phyloP scores from a whole-genome alignment of 2,329 filamentous ascomycete genomes.

The Fusarium penzigii region DNA sequence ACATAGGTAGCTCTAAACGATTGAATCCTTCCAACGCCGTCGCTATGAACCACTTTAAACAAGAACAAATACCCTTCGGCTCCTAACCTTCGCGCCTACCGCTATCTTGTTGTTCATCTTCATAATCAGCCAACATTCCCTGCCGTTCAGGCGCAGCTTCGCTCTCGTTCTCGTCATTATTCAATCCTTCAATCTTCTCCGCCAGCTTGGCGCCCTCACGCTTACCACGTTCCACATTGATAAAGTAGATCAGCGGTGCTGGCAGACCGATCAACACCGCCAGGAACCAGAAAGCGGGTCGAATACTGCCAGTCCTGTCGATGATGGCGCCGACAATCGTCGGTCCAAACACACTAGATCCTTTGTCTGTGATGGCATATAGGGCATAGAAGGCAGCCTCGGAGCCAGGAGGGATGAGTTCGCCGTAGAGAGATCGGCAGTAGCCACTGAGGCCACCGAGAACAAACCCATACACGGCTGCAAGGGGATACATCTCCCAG shows the following conservation, averaged over 20 bases:
- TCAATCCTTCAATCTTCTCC: constrained; percentile 57
- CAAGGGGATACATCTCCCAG: constrained; percentile 96
- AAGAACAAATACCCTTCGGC: background rate
- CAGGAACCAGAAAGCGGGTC: constrained; percentile 90
- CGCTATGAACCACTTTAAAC: constrained; percentile 22
- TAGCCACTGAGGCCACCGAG: constrained; percentile 91
- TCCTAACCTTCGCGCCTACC: constrained; percentile 10
- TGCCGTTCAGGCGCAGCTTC: constrained; percentile 24
- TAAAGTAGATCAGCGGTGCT: constrained; percentile 79
- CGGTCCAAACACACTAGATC: constrained; percentile 89
- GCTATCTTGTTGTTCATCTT: constrained; percentile 22
- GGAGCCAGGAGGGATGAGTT: constrained; percentile 89
- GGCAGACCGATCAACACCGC: constrained; percentile 82
- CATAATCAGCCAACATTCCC: constrained; percentile 32
- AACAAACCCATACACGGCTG: constrained; percentile 88
- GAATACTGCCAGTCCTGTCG: constrained; percentile 76
- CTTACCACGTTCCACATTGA: constrained; percentile 80
- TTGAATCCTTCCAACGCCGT: constrained; percentile 18
- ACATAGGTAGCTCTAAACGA: background rate
- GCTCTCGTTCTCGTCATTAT: constrained; percentile 25
- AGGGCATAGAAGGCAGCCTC: constrained; percentile 96
- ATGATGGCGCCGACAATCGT: constrained; percentile 93
- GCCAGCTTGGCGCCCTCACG: constrained; percentile 67
- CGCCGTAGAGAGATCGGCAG: constrained; percentile 88
- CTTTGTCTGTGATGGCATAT: constrained; percentile 97